Evolutionary conservation across 2,329 filamentous ascomycete species (phyloP), one percentile per base, ranked within the genome.

Genomic region (Purpureocillium takamizusanense): DNA sequence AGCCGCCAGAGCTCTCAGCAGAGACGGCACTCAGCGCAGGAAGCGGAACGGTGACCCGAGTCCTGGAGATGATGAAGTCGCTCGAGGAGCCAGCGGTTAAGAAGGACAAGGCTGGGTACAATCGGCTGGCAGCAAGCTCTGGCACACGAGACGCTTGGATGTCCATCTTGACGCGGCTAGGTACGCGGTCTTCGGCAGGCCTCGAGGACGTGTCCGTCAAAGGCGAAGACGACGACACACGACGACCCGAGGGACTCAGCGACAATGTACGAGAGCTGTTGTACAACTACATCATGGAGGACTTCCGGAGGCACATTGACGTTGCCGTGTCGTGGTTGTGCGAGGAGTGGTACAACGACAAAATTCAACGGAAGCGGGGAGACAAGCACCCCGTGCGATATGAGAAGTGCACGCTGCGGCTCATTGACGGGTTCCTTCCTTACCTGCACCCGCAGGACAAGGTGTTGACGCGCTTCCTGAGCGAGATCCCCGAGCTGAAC

Each of bases 261-360:
- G 74, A 84, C 52, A 73, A 73, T 6, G 87, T 97, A 47, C 78
- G 92, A 37, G 83, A 94, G 49, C 72, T 78, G 7, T 67, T 98
- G 2, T 92, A 88, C 60, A 73, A 77, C 38, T 95, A 94, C 57
- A 76, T 97, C 35, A 76, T 97, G 45, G 87, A 94, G 46, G 90
- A 97, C 56, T 98, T 95, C 63, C 80, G 90, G 39, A 81, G 76
- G 45, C 81, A 92, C 32, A 89, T 97, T 45, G 89, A 94, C 49
- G 76, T 92, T 16, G 90, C 88, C 1, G 87, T 97, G 37, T 81
- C 83, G 7, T 98, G 92, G 92, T 72, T 98, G 13, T 94, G 83
- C 51, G 92, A 98, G 59, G 92, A 98, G 62, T 98, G 92, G 90
- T 97, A 95, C 61, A 94, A 89, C 51, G 90, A 97, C 57, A 79